phyloP scores from a whole-genome alignment of 1,139 yeast species.

The Meyerozyma carpophila region DNA sequence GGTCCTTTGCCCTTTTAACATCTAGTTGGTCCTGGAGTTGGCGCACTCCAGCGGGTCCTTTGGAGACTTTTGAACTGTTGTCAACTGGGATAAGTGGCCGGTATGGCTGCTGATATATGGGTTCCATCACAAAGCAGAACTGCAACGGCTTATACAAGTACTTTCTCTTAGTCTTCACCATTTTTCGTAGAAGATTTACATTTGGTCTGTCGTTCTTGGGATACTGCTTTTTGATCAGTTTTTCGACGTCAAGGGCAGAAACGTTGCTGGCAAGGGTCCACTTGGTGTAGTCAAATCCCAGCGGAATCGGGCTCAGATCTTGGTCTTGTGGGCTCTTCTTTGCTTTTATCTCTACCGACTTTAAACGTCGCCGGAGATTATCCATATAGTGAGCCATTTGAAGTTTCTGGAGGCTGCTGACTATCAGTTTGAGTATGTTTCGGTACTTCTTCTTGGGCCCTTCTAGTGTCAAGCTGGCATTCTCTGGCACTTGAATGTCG shows the following conservation, averaged over 20 bases:
- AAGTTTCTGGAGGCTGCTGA: conserved; percentile 11
- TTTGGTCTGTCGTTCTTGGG: conserved; percentile 1
- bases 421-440: conserved; percentile 9
- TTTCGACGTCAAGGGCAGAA: conserved; percentile 4
- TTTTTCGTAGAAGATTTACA: conserved; percentile 9
- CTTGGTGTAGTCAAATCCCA: conserved; percentile 7
- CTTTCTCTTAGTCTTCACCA: conserved; percentile 15
- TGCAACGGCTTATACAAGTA: conserved; percentile 25
- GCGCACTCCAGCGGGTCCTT: too few relatives aligned
- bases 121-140: conserved; percentile 18
- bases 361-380: neutral
- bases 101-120: neutral
- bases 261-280: conserved; percentile 7
- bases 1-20: neutral
- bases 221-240: neutral
- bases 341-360: neutral
- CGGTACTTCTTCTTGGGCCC: conserved; percentile 10
- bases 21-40: neutral
- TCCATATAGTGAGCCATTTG: conserved; percentile 10
- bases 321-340: neutral
- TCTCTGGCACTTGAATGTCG: conserved; percentile 5
- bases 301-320: neutral
- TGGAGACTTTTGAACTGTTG: neutral
- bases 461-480: conserved; percentile 4
- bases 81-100: neutral